Conservation (phyloP, 257 asterid species). For the Jasminum sambac region DNA sequence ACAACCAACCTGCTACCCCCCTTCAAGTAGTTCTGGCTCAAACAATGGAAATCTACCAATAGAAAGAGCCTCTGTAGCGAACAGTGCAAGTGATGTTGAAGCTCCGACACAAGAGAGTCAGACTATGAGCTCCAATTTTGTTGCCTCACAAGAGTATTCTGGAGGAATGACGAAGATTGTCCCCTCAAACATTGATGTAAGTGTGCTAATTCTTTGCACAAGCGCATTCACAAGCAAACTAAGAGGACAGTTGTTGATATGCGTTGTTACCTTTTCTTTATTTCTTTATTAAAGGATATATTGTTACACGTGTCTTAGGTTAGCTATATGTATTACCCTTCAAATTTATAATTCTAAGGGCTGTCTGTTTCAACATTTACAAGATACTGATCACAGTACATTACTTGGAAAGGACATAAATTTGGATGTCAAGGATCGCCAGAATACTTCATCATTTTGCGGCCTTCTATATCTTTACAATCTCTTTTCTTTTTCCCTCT, state of each 20-base stretch:
- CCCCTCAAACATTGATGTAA: conserved; percentile 79
- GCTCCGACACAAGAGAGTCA: conserved; percentile 46
- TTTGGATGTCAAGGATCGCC: neutral
- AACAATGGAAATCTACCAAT: conserved; percentile 49
- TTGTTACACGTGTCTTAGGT: neutral
- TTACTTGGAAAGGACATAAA: neutral
- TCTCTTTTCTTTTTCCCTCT: neutral
- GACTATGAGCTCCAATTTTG: conserved; percentile 37
- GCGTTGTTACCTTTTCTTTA: neutral
- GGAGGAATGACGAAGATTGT: conserved; percentile 82
- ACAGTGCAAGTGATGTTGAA: conserved; percentile 40
- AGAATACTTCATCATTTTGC: neutral
- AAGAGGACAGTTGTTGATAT: neutral
- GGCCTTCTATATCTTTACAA: neutral
- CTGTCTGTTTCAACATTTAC: neutral
- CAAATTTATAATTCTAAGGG: neutral
- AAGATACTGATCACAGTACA: neutral
- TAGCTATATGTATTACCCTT: neutral
- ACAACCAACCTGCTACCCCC: conserved; percentile 47
- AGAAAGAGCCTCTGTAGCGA: conserved; percentile 36
- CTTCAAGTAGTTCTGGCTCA: conserved; percentile 65
- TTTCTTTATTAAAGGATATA: neutral
- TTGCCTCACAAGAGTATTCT: conserved; percentile 54
- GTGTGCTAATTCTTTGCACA: conserved; percentile 26
- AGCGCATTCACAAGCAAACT: neutral